These are phyloP conservation scores for Hirsutella thompsonii DNA, from an alignment of 2,329 filamentous ascomycete genomes.

Conservation along the genomic window DNA sequence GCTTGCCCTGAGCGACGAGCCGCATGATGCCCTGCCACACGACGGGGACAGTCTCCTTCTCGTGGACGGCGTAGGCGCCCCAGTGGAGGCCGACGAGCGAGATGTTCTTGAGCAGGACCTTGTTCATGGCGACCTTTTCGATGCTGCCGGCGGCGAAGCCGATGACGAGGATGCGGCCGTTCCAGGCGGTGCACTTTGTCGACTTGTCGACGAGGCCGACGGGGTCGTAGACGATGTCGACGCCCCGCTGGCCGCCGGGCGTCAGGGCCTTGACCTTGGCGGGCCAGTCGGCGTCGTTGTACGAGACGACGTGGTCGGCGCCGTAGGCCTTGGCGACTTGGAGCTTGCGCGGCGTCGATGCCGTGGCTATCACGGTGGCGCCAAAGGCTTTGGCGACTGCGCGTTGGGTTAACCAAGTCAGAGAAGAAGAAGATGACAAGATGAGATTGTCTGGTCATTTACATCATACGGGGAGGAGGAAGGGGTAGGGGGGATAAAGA, in stretches of 20 bases:
- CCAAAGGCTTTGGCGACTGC: constrained; percentile 77
- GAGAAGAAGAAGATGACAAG: no score
- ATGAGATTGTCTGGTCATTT: not conserved
- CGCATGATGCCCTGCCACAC: constrained; percentile 79
- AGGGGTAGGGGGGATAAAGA: not conserved
- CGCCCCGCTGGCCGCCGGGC: constrained; percentile 55
- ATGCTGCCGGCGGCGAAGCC: constrained; percentile 68
- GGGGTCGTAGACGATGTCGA: constrained; percentile 92
- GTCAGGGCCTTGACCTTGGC: constrained; percentile 64
- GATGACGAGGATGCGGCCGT: constrained; percentile 74
- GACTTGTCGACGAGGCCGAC: constrained; percentile 80
- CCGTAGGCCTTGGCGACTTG: constrained; percentile 69
- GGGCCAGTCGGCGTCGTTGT: constrained; percentile 52
- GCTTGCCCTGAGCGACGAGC: constrained; percentile 65
- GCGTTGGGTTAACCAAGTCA: no score
- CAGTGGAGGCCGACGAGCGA: constrained; percentile 82
- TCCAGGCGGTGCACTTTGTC: constrained; percentile 90
- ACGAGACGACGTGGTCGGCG: constrained; percentile 74
- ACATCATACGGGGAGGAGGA: not conserved
- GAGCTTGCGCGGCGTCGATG: constrained; percentile 67
- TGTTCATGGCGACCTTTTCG: constrained; percentile 86
- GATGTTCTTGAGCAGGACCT: constrained; percentile 88
- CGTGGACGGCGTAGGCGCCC: constrained; percentile 68
- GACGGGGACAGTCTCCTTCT: constrained; percentile 53
- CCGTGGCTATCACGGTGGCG: constrained; percentile 86